phyloP scores from a whole-genome alignment of 202 grass and related monocot genomes.

The Sporobolus alterniflorus region DNA sequence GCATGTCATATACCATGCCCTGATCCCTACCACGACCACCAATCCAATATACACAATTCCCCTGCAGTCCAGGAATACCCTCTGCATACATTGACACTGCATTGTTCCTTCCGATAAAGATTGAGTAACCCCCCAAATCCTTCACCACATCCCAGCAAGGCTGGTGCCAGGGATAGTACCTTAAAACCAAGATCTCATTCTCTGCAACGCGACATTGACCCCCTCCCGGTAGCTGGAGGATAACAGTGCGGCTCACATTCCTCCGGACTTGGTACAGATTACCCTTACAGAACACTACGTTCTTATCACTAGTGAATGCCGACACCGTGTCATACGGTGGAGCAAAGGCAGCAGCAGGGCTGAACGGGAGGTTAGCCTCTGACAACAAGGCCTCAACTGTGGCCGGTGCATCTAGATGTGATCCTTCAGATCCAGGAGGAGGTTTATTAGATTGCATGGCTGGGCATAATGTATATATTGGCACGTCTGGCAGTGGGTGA shows the following conservation, averaged over 20 bases:
- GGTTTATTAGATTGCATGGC: no score
- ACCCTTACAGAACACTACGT: constrained; percentile 48
- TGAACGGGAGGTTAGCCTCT: constrained; percentile 38
- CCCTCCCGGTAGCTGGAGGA: constrained; percentile 52
- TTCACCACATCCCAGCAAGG: constrained; percentile 51
- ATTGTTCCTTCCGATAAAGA: constrained; percentile 60
- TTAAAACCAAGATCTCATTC: constrained; percentile 56
- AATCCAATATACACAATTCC: constrained; percentile 59
- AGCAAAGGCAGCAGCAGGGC: constrained; percentile 48
- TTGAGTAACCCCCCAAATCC: constrained; percentile 33
- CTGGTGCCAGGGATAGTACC: constrained; percentile 48
- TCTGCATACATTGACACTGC: constrained; percentile 50
- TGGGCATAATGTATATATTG: no score
- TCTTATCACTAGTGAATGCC: constrained; percentile 46
- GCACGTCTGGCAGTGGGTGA: background rate
- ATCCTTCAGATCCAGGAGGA: constrained; percentile 37
- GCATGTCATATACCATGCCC: constrained; percentile 64
- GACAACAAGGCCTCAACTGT: constrained; percentile 34
- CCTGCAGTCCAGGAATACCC: constrained; percentile 36
- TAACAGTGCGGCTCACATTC: constrained; percentile 56
- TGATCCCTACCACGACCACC: constrained; percentile 59
- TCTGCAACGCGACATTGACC: constrained; percentile 43
- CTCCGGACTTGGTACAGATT: constrained; percentile 57
- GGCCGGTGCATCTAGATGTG: constrained; percentile 38
- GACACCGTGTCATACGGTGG: constrained; percentile 51